Evolutionary conservation across 2,329 filamentous ascomycete species (phyloP), one percentile per base, ranked within the genome.

Genomic region (Colletotrichum noveboracense): DNA sequence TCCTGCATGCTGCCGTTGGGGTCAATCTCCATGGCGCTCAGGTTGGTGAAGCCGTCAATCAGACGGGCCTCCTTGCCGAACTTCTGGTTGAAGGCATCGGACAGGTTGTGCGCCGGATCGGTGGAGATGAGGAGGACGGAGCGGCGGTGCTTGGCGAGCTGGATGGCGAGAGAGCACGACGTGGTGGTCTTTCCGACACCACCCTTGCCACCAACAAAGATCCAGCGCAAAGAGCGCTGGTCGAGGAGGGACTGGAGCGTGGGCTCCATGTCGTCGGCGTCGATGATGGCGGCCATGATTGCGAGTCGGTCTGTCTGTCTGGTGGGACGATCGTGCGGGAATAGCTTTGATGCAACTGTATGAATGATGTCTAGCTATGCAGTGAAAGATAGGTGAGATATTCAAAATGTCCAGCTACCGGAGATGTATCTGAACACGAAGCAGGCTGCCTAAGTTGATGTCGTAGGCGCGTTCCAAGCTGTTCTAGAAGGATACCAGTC

Each of bases 101-200:
- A 97, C 78, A 99, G 91, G 87, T 99, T 99, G 91, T 99, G 97
- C 68, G 97, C 97, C 69, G 97, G 97, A 86, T 99, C 97, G 81
- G 97, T 99, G 52, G 96, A 98, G 88, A 99, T 99, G 84, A 99
- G 94, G 74, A 99, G 92, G 77, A 99, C 97, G 77, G 95, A 98
- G 87, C 96, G 96, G 86, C 97, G 95, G 81, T 96, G 95, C 86
- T 94, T 96, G 81, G 97, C 96, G 79, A 99, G 95, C 87, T 99
- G 97, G 84, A 99, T 98, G 78, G 97, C 97, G 78, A 99, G 94
- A 12, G 96, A 98, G 88, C 97, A 99, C 9, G 96, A 98, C 18
- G 97, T 99, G n/a, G 97, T 99, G 32, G 97, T 99, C 90, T 99
- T 99, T 85, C 97, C 97, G 61, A 99, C 97, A 84, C 97, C 97